phyloP scores from a whole-genome alignment of 2,329 filamentous ascomycete species.

The Xylogone sp. region DNA sequence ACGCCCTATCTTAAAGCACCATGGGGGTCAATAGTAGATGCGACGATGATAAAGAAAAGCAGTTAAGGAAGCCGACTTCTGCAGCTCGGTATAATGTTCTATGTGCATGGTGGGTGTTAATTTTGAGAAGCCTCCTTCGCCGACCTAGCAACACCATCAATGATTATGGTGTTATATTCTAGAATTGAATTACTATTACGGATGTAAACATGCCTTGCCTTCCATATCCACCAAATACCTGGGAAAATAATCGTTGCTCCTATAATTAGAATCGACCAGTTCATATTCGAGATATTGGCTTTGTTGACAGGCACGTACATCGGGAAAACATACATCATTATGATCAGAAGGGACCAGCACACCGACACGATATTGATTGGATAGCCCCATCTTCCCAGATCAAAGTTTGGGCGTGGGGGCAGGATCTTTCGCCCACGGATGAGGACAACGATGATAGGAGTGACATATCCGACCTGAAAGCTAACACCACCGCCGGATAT shows the following conservation, averaged over 20 bases:
- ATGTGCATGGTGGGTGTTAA: too few relatives aligned
- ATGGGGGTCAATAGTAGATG: too few relatives aligned
- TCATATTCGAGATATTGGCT: background rate
- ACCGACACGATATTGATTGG: background rate
- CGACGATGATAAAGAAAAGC: too few relatives aligned
- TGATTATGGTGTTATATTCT: background rate
- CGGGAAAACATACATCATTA: background rate
- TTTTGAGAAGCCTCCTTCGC: too few relatives aligned
- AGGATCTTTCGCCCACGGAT: constrained; percentile 2
- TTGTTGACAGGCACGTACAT: background rate
- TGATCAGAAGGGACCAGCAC: background rate
- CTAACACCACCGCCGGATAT: constrained; percentile 5
- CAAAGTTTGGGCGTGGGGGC: constrained; percentile 5
- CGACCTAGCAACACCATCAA: too few relatives aligned
- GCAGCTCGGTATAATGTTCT: too few relatives aligned
- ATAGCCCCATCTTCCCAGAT: constrained; percentile 6
- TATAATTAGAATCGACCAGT: background rate
- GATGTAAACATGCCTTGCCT: background rate
- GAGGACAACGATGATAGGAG: constrained; percentile 4
- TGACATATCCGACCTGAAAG: constrained; percentile 4
- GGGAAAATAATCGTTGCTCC: background rate
- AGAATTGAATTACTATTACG: background rate
- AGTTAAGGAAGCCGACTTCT: too few relatives aligned
- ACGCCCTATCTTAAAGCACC: too few relatives aligned
- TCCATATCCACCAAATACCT: background rate